Conservation (phyloP, 2,329 filamentous ascomycete genomes). For the Fusarium palustre region DNA sequence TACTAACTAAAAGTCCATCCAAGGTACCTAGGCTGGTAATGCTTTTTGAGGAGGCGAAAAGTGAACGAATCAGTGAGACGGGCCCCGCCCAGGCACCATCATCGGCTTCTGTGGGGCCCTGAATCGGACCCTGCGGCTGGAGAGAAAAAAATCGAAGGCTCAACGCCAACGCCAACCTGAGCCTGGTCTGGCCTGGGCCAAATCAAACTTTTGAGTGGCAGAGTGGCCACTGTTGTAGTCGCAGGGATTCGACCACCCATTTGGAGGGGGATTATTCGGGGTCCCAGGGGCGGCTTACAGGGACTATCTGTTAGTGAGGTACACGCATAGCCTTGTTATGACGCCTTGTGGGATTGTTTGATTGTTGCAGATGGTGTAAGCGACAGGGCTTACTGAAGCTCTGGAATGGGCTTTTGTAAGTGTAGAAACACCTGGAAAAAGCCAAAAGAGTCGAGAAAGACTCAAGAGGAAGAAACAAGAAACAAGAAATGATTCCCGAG, state of each 20-base stretch:
- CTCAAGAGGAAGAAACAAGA: neutral
- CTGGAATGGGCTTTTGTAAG: neutral
- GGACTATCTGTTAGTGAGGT: constrained; percentile 40
- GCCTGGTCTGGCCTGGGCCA: neutral
- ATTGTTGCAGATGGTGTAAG: constrained; percentile 23
- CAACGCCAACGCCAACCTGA: neutral
- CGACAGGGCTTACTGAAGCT: constrained; percentile 18
- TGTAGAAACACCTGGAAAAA: constrained; percentile 32
- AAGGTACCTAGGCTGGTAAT: no score
- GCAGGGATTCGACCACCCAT: constrained; percentile 2
- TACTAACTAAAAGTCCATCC: no score
- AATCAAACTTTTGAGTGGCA: neutral
- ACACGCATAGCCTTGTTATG: constrained; percentile 43
- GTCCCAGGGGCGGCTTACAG: constrained; percentile 19
- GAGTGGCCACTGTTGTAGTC: constrained; percentile 35
- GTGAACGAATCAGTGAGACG: constrained; percentile 35
- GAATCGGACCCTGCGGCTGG: constrained; percentile 47
- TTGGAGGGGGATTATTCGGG: constrained; percentile 17
- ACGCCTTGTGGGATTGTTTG: constrained; percentile 6
- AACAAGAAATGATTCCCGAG: neutral
- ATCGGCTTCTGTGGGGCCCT: constrained; percentile 25
- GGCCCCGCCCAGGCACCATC: constrained; percentile 4
- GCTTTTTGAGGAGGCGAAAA: constrained; percentile 19
- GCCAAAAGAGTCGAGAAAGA: neutral
- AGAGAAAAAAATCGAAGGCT: constrained; percentile 43